These are phyloP conservation scores for Cladosporium phlei DNA, from an alignment of 2,329 filamentous ascomycete species.

Conservation along the genomic window DNA sequence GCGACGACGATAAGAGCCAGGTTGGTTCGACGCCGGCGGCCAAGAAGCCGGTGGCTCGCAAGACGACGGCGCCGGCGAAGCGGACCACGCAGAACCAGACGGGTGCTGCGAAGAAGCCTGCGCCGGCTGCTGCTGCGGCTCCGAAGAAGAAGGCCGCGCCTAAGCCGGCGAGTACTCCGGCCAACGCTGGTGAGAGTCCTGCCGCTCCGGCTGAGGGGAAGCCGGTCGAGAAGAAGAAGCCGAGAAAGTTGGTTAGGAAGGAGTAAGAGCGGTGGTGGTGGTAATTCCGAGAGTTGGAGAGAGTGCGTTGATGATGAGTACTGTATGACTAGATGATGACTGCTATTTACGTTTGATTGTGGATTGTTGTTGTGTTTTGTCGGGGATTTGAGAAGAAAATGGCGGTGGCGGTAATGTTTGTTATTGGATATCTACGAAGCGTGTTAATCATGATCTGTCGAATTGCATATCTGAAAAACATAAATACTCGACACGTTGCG, in stretches of 20 bases:
- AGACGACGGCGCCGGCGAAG: slow-evolving; percentile 7
- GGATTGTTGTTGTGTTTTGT: no score
- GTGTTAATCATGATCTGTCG: no score
- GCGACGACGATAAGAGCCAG: slow-evolving; percentile 14
- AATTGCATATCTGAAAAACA: no score
- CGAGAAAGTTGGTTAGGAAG: slow-evolving; percentile 22
- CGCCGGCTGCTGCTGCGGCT: slow-evolving; percentile 6
- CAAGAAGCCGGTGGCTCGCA: slow-evolving; percentile 14
- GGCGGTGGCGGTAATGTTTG: no score
- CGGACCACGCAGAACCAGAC: slow-evolving; percentile 5
- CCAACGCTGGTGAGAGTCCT: not conserved
- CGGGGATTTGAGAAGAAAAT: no score
- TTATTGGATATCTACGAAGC: no score
- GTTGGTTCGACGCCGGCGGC: slow-evolving; percentile 11
- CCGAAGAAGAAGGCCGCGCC: slow-evolving; percentile 19
- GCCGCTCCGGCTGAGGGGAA: slow-evolving; percentile 19
- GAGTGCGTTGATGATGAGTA: no score
- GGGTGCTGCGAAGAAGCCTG: slow-evolving; percentile 15
- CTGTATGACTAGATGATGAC: no score
- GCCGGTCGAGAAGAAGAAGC: slow-evolving; percentile 29
- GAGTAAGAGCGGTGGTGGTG: not conserved
- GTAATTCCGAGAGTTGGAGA: not conserved
- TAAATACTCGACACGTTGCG: no score
- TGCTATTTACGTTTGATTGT: no score
- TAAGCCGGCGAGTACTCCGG: slow-evolving; percentile 16